Conservation (phyloP, 2,329 filamentous ascomycete genomes). For the Fonsecaea nubica region DNA sequence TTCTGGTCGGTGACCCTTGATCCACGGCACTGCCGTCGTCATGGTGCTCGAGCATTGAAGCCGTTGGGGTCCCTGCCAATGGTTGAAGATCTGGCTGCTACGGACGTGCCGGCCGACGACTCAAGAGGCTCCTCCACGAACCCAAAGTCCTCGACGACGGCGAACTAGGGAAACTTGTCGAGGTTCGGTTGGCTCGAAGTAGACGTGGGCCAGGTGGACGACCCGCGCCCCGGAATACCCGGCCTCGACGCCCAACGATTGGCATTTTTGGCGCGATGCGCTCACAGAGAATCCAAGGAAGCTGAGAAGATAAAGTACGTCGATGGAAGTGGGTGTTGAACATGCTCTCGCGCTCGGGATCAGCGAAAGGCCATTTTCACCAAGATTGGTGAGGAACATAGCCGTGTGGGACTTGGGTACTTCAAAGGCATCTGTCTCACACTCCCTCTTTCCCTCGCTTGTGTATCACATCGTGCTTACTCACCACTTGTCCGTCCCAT, state of each 20-base stretch:
- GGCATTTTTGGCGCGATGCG: conserved; percentile 30
- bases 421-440: not conserved
- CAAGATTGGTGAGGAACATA: not conserved
- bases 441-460: no score
- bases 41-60: conserved; percentile 73
- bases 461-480: not conserved
- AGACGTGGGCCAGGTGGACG: conserved; percentile 41
- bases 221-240: conserved; percentile 38
- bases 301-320: conserved; percentile 27
- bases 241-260: conserved; percentile 39
- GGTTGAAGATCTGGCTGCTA: conserved; percentile 74
- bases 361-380: no score
- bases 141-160: conserved; percentile 45
- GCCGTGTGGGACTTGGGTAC: not conserved
- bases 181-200: conserved; percentile 44
- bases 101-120: conserved; percentile 71
- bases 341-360: not conserved
- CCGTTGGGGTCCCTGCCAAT: conserved; percentile 67
- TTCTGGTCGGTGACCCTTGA: conserved; percentile 42
- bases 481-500: not conserved
- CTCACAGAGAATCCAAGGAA: conserved; percentile 34
- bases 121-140: conserved; percentile 69
- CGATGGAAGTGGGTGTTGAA: not conserved
- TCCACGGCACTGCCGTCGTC: conserved; percentile 66
- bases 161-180: conserved; percentile 40